phyloP scores from a whole-genome alignment of 1,284 basidiomycete genomes.

The Phlebopus sp. region DNA sequence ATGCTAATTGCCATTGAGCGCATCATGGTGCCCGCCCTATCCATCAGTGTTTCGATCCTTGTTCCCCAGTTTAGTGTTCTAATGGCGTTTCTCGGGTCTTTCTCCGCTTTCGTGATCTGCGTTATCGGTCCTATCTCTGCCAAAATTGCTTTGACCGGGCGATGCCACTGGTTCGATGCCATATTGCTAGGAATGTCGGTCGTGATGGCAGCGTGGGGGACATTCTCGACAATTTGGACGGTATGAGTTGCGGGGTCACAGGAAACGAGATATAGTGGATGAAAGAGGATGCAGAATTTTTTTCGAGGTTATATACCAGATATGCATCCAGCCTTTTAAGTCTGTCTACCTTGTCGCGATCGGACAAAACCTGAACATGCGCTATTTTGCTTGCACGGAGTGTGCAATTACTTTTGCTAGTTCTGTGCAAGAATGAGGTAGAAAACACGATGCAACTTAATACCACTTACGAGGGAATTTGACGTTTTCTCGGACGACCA shows the following conservation, averaged over 20 bases:
- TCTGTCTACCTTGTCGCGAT: constrained; percentile 7
- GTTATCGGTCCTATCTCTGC: constrained; percentile 76
- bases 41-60: constrained; percentile 71
- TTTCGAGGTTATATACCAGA: no score
- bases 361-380: background rate
- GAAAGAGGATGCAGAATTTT: no score
- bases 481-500: constrained; percentile 90
- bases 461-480: constrained; percentile 77
- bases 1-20: constrained; percentile 57
- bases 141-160: constrained; percentile 55
- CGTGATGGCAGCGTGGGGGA: constrained; percentile 78
- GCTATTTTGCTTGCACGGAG: constrained; percentile 45
- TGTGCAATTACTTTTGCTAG: constrained; percentile 82
- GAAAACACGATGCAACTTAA: constrained; percentile 1
- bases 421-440: constrained; percentile 46
- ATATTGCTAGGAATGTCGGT: constrained; percentile 53
- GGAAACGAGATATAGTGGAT: background rate
- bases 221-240: constrained; percentile 61
- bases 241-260: constrained; percentile 16
- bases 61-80: constrained; percentile 85
- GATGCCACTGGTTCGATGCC: constrained; percentile 51
- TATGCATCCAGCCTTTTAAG: background rate
- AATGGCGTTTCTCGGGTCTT: constrained; percentile 90
- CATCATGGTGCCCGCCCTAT: constrained; percentile 53
- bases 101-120: constrained; percentile 82